A percentile compares a stretch with the other conserved stretches of the same genome.
phyloP scores from a whole-genome alignment of 768 basidiomycete genomes.

The Amanita thiersii region DNA sequence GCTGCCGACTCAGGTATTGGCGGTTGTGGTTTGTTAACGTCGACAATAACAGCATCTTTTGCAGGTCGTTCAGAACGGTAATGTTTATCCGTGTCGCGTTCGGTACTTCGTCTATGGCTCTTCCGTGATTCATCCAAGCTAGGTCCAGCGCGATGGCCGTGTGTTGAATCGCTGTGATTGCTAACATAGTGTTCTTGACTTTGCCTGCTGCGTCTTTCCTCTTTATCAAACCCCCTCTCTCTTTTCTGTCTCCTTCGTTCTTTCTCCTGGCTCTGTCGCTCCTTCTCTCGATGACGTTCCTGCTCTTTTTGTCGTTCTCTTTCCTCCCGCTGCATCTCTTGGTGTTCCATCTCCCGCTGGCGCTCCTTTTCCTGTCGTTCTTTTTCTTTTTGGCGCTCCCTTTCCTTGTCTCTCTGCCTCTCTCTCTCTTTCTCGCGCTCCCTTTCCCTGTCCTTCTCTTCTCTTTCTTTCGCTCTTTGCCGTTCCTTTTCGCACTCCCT shows the following conservation, averaged over 20 bases:
- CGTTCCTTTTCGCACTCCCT: constrained; percentile 6
- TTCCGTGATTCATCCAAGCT: neutral
- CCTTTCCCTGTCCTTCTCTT: constrained; percentile 12
- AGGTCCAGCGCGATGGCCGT: neutral
- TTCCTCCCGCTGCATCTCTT: constrained; percentile 10
- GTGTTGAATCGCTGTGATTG: neutral
- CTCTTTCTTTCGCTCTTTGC: constrained; percentile 12
- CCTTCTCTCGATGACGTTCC: neutral
- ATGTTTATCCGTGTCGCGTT: neutral
- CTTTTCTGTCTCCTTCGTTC: constrained; percentile 4
- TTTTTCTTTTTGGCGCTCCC: constrained; percentile 9
- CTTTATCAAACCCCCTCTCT: constrained; percentile 6
- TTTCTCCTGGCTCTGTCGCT: constrained; percentile 3
- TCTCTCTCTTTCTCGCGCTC: neutral
- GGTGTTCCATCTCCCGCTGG: constrained; percentile 1
- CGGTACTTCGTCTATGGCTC: constrained; percentile 1
- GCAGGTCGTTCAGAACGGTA: neutral
- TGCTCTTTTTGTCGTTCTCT: constrained; percentile 2
- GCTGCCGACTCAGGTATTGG: constrained; percentile 19
- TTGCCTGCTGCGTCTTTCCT: neutral
- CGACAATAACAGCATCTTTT: constrained; percentile 10
- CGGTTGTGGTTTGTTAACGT: constrained; percentile 27
- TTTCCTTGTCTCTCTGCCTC: constrained; percentile 1
- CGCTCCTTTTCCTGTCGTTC: constrained; percentile 11
- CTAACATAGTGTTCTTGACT: neutral